Percentiles rank a stretch among this genome's conserved stretches.
Conservation (phyloP, 179 eudicot species). For the Gypsophila paniculata region DNA sequence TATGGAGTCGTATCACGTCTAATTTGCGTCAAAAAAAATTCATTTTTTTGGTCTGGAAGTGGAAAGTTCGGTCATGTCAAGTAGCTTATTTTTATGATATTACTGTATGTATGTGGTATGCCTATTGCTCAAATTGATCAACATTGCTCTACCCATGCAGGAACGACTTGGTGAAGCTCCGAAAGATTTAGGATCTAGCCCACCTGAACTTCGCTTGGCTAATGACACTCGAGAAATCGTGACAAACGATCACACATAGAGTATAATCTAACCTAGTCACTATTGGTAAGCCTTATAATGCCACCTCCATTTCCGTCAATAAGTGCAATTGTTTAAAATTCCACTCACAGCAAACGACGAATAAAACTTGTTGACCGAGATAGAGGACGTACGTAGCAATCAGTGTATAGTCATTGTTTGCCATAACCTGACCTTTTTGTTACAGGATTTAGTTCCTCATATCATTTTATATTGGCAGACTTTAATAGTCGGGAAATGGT, state of each 20-base stretch:
- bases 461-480: constrained; percentile 15
- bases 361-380: not conserved
- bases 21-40: not conserved
- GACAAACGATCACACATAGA: constrained; percentile 34
- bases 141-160: constrained; percentile 35
- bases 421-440: constrained; percentile 30
- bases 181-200: constrained; percentile 42
- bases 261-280: constrained; percentile 45
- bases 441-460: constrained; percentile 24
- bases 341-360: not conserved
- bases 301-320: not conserved
- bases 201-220: constrained; percentile 34
- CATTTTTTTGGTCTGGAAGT: not conserved
- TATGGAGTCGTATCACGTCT: not conserved
- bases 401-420: constrained; percentile 23
- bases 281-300: constrained; percentile 25
- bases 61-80: not conserved
- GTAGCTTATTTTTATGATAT: no score
- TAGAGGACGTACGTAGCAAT: not conserved
- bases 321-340: not conserved
- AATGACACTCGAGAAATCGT: constrained; percentile 34
- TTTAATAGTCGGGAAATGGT: constrained; percentile 22
- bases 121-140: not conserved
- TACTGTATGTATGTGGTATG: not conserved
- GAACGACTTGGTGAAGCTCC: constrained; percentile 70